Base-by-base conservation (phyloP, 441 rosid species). In the Brassica balearica region DNA sequence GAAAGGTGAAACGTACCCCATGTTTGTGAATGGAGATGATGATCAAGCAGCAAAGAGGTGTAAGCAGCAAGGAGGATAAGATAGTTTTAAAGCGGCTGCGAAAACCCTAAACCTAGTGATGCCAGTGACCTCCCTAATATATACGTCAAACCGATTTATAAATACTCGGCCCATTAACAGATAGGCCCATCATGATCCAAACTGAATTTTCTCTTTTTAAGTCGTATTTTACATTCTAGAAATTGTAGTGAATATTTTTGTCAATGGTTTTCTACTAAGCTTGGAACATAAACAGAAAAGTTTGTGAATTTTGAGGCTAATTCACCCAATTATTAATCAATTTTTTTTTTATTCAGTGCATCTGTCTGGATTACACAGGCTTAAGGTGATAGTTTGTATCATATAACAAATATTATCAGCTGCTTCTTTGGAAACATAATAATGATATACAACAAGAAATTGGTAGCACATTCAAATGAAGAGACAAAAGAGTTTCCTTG, bases 61-160 rank as follows among this genome's bases (percentile, higher is more conserved):
- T 34, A 7, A 15, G n/a, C 1, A 20, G 55, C n/a, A 12, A 25
- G 66, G 61, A 41, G 7, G 34, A 34, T 34, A 34, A 29, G 62
- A 65, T 8, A 11, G 53, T 11, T 46, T 46, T 46, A 3, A 46
- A 46, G 6, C 15, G 15, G 53, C 53, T 46, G 15, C 3, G 78
- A 53, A 62, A 73, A 79, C 78, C 82, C 78, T 79, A 79, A 68
- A 4, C 77, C 73, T 66, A 77, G 6, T 0, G 5, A 46, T 46
- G 36, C 36, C 11, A 46, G 56, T 72, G 77, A 60, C 38, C 53
- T 20, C 14, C 38, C 38, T 34, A 34, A 34, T 6, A 29, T 29
- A 34, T 34, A 34, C 0, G 38, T 34, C 38, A 34, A 27, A 22
- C 8, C 15, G 19, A 29, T 10, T 29, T 43, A 8, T 67, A 43